A percentile compares a stretch with the other conserved stretches of the same genome.
Conservation (phyloP, 805 yeast genomes). For the Sungouiozyma ichnusensis region DNA sequence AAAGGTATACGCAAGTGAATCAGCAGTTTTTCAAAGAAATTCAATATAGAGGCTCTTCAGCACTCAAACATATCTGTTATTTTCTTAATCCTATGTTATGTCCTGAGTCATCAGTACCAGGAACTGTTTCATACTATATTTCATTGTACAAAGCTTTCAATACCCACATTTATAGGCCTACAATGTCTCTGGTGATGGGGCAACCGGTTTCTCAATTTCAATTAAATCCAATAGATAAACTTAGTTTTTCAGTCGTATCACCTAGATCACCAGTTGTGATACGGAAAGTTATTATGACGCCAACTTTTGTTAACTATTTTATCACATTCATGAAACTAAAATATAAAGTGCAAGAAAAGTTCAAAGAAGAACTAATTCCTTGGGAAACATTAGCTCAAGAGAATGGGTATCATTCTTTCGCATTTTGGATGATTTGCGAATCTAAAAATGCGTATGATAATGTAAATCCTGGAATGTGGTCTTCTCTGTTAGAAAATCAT, state of each 20-base stretch:
- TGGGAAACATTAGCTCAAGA: constrained; percentile 13
- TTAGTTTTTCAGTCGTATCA: constrained; percentile 52
- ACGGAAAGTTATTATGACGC: constrained; percentile 39
- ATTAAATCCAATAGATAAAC: constrained; percentile 21
- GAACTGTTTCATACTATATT: constrained; percentile 3
- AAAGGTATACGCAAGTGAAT: constrained; percentile 1
- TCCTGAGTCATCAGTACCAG: constrained; percentile 6
- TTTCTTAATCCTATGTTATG: constrained; percentile 14
- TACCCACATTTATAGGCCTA: constrained; percentile 12
- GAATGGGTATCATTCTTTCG: constrained; percentile 10
- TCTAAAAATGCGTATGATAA: constrained; percentile 9
- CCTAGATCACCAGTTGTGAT: constrained; percentile 86
- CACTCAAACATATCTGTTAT: constrained; percentile 14
- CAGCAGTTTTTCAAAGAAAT: constrained; percentile 4
- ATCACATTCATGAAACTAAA: constrained; percentile 11
- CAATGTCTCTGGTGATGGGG: constrained; percentile 13
- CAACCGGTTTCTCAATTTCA: constrained; percentile 15
- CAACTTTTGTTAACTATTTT: constrained; percentile 14
- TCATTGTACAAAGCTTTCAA: constrained; percentile 1
- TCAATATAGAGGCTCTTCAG: constrained; percentile 8
- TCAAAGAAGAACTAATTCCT: constrained; percentile 8
- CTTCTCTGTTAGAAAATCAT: constrained; percentile 8
- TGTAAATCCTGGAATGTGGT: constrained; percentile 10
- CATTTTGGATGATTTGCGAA: constrained; percentile 8
- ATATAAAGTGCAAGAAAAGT: constrained; percentile 6